Conservation (phyloP, 1,139 yeast species). For the Sugiyamaella xylanicola region DNA sequence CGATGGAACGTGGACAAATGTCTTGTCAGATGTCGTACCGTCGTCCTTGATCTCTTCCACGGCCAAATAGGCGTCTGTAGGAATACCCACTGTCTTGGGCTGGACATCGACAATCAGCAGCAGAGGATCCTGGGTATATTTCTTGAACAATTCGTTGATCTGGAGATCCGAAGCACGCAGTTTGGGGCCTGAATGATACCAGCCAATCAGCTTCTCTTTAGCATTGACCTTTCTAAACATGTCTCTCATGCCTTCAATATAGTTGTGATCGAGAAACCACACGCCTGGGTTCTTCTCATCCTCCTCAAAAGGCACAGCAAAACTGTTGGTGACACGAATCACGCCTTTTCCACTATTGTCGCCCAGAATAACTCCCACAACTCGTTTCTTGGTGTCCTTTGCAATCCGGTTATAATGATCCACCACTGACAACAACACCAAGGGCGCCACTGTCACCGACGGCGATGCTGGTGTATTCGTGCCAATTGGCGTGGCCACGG, state of each 20-base stretch:
- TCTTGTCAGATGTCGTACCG: constrained; percentile 91
- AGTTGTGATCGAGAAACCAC: constrained; percentile 97
- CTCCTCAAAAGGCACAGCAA: constrained; percentile 90
- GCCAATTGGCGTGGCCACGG: neutral
- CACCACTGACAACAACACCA: constrained; percentile 89
- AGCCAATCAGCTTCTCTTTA: constrained; percentile 90
- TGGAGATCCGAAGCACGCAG: constrained; percentile 83
- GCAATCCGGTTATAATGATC: constrained; percentile 92
- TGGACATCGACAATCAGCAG: constrained; percentile 90
- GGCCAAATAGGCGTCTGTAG: constrained; percentile 94
- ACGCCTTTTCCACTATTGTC: constrained; percentile 49
- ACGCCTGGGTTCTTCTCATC: constrained; percentile 91
- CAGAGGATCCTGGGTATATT: constrained; percentile 79
- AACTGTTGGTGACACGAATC: constrained; percentile 52
- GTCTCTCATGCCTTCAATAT: constrained; percentile 93
- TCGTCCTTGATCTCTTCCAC: constrained; percentile 95
- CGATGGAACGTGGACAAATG: constrained; percentile 92
- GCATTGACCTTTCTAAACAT: constrained; percentile 98
- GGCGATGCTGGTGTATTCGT: constrained; percentile 29
- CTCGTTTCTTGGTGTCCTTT: constrained; percentile 71
- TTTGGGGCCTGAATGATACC: constrained; percentile 99
- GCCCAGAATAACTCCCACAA: constrained; percentile 92
- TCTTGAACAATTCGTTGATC: constrained; percentile 86
- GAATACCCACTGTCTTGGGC: constrained; percentile 78
- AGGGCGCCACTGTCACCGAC: constrained; percentile 90